Conservation (phyloP, 2,329 filamentous ascomycete genomes). For the Claviceps pusilla region DNA sequence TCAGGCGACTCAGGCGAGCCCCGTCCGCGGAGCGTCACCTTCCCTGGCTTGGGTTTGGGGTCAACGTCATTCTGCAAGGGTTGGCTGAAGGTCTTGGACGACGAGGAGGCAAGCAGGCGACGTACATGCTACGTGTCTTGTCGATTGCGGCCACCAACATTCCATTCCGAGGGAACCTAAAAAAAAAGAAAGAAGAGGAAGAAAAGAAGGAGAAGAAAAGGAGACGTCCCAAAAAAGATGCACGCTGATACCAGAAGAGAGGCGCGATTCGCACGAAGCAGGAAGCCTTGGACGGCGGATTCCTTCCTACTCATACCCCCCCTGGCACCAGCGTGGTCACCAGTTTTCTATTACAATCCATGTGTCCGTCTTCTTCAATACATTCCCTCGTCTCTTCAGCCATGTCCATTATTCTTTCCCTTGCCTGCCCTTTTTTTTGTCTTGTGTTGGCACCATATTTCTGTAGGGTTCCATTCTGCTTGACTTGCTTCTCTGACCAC, state of each 20-base stretch:
- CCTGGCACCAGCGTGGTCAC: not conserved
- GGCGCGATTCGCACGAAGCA: too few species aligned
- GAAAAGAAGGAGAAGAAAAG: too few species aligned
- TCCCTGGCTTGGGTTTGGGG: not conserved
- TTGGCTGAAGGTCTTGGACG: not conserved
- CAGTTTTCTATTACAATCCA: too few species aligned
- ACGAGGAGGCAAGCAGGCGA: not conserved
- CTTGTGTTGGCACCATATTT: too few species aligned
- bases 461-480: not conserved
- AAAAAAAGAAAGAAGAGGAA: too few species aligned
- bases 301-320: too few species aligned
- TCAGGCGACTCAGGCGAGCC: not conserved
- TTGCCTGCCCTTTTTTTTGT: too few species aligned
- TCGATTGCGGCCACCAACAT: not conserved
- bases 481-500: too few species aligned
- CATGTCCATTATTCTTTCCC: too few species aligned
- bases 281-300: too few species aligned
- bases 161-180: not conserved
- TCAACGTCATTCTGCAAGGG: not conserved
- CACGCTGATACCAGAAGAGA: too few species aligned
- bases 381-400: not conserved
- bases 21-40: not conserved
- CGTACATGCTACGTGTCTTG: not conserved
- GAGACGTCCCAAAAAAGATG: too few species aligned
- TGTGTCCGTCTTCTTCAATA: not conserved